Evolutionary conservation across 1,284 basidiomycete species (phyloP).

Genomic region (Chiua sp.): DNA sequence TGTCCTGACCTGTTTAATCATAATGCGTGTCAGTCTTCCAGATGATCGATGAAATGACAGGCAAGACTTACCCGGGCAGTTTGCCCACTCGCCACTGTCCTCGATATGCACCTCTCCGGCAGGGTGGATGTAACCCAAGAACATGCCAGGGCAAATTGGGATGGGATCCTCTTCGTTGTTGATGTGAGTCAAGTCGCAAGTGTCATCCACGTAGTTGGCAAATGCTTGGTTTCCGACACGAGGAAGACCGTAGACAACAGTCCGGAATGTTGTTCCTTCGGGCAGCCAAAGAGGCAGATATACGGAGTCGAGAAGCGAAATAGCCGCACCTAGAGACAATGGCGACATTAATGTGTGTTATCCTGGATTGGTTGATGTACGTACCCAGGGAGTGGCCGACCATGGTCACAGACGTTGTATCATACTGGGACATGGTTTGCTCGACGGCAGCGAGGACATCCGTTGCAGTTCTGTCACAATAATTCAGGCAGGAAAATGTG

Average conservation of each 20-base stretch:
- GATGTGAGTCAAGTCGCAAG: conserved; percentile 50
- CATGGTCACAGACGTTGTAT: conserved; percentile 50
- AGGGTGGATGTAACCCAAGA: conserved; percentile 59
- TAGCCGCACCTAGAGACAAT: conserved; percentile 45
- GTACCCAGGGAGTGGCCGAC: conserved; percentile 63
- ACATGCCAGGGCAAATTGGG: conserved; percentile 55
- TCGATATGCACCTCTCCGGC: conserved; percentile 65
- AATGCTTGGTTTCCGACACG: conserved; percentile 71
- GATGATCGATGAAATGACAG: not conserved
- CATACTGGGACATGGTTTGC: conserved; percentile 44
- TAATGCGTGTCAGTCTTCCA: not conserved
- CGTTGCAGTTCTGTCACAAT: conserved; percentile 48
- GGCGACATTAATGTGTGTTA: not conserved
- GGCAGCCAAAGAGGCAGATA: conserved; percentile 47
- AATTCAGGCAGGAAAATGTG: no score
- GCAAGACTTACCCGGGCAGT: conserved; percentile 48
- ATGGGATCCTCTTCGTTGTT: conserved; percentile 58
- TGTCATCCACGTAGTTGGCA: conserved; percentile 62
- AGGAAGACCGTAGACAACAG: conserved; percentile 60
- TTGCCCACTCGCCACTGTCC: conserved; percentile 50
- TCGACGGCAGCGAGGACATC: conserved; percentile 56
- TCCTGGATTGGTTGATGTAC: not conserved
- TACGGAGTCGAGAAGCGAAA: conserved; percentile 55
- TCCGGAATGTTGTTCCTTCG: conserved; percentile 36
- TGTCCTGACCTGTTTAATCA: conserved; percentile 59